Evolutionary conservation across 163 green algal genomes (phyloP).

Genomic region (Scenedesmus sp.): DNA sequence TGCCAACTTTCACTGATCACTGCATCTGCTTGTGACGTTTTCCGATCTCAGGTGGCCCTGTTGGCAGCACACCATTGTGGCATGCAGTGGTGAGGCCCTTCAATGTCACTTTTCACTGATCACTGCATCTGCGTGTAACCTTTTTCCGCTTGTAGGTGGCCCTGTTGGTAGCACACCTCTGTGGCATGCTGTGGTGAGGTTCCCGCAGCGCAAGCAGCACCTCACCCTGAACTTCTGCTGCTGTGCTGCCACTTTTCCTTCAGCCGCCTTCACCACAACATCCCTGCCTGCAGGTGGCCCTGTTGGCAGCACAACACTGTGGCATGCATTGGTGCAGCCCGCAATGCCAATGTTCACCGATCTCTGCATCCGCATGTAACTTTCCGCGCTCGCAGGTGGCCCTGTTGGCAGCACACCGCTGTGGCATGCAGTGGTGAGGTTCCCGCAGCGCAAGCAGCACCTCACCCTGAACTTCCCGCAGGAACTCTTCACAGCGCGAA

Average conservation of each 20-base stretch:
- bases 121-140: too few relatives aligned
- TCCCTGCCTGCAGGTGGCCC: constrained; percentile 37
- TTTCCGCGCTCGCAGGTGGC: constrained; percentile 36
- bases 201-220: constrained; percentile 54
- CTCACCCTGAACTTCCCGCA: constrained; percentile 48
- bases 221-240: constrained; percentile 48
- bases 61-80: constrained; percentile 59
- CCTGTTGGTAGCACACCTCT: constrained; percentile 54
- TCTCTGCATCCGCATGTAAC: too few relatives aligned
- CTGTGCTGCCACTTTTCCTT: neutral
- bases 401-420: constrained; percentile 54
- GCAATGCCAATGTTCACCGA: too few relatives aligned
- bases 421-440: constrained; percentile 65
- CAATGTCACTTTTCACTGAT: too few relatives aligned
- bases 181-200: constrained; percentile 65
- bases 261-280: neutral
- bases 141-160: constrained; percentile 36
- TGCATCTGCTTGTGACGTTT: too few relatives aligned
- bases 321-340: constrained; percentile 56
- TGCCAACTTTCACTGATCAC: too few relatives aligned
- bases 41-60: constrained; percentile 34
- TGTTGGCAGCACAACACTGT: constrained; percentile 57
- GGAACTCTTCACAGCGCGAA: neutral
- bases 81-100: constrained; percentile 59
- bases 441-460: constrained; percentile 54